Evolutionary conservation across 2,329 filamentous ascomycete genomes (phyloP).

Genomic region (Biscogniauxia marginata): DNA sequence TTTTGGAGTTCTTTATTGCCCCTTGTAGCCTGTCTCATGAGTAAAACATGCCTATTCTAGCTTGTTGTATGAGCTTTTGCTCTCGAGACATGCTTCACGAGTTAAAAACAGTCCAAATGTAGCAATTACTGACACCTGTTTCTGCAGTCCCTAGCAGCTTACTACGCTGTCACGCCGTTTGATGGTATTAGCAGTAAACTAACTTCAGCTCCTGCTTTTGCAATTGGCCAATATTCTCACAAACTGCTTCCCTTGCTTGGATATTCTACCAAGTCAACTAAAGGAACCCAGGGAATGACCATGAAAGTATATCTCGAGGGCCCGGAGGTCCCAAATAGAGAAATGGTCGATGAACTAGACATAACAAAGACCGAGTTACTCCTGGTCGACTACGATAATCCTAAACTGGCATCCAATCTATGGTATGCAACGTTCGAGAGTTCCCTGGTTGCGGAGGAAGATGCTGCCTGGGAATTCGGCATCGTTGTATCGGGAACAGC

Average conservation of each 20-base stretch:
- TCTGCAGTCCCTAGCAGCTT: conserved; percentile 53
- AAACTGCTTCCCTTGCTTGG: conserved; percentile 62
- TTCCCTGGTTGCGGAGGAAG: conserved; percentile 57
- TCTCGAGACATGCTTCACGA: no score
- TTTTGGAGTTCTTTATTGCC: no score
- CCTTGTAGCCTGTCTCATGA: no score
- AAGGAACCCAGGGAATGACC: conserved; percentile 56
- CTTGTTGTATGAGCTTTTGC: no score
- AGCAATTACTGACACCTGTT: no score
- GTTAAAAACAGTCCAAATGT: no score
- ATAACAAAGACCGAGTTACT: conserved; percentile 49
- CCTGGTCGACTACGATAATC: conserved; percentile 51
- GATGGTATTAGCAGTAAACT: conserved; percentile 64
- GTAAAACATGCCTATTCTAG: no score
- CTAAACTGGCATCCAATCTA: conserved; percentile 48
- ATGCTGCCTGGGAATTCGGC: conserved; percentile 63
- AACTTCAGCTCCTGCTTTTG: conserved; percentile 44
- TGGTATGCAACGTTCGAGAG: conserved; percentile 65
- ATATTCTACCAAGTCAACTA: conserved; percentile 46
- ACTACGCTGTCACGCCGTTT: conserved; percentile 70
- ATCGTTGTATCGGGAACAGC: conserved; percentile 64
- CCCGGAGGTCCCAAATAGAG: conserved; percentile 44
- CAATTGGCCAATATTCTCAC: conserved; percentile 63
- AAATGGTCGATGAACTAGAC: conserved; percentile 50
- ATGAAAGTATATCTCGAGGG: conserved; percentile 64